These are phyloP conservation scores for Marasmius tenuissimus DNA, from an alignment of 1,284 basidiomycete genomes.

Conservation along the genomic window DNA sequence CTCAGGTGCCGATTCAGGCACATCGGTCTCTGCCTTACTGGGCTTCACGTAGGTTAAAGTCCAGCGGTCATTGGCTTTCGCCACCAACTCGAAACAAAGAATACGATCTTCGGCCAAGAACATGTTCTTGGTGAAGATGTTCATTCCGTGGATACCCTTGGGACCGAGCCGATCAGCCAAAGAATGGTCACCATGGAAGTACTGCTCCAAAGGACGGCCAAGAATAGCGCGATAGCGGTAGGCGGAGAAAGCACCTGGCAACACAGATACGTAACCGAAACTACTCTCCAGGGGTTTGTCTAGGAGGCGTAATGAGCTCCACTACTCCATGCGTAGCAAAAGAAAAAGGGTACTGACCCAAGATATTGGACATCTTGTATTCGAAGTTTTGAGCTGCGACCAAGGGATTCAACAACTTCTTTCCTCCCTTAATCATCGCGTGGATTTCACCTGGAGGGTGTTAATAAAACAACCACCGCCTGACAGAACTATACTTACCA, in stretches of 20 bases:
- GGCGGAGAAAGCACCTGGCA: slow-evolving; percentile 96
- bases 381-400: slow-evolving; percentile 98
- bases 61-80: slow-evolving; percentile 87
- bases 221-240: slow-evolving; percentile 92
- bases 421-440: slow-evolving; percentile 92
- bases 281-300: slow-evolving; percentile 93
- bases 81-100: slow-evolving; percentile 94
- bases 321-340: not conserved
- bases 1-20: slow-evolving; percentile 87
- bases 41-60: slow-evolving; percentile 94
- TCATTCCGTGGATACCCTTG: slow-evolving; percentile 97
- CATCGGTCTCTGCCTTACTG: slow-evolving; percentile 93
- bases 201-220: slow-evolving; percentile 92
- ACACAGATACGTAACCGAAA: slow-evolving; percentile 94
- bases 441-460: slow-evolving; percentile 78
- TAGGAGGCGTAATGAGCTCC: slow-evolving; percentile 21
- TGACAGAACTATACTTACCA: slow-evolving; percentile 27
- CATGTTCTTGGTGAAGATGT: slow-evolving; percentile 97
- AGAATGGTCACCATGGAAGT: slow-evolving; percentile 98
- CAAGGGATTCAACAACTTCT: slow-evolving; percentile 90
- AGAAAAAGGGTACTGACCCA: slow-evolving; percentile 49
- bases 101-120: slow-evolving; percentile 96
- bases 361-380: slow-evolving; percentile 97
- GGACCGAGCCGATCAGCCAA: slow-evolving; percentile 88
- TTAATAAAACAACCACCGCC: not conserved